These are phyloP conservation scores for Emydomyces testavorans DNA, from an alignment of 2,329 filamentous ascomycete genomes.

Conservation along the genomic window DNA sequence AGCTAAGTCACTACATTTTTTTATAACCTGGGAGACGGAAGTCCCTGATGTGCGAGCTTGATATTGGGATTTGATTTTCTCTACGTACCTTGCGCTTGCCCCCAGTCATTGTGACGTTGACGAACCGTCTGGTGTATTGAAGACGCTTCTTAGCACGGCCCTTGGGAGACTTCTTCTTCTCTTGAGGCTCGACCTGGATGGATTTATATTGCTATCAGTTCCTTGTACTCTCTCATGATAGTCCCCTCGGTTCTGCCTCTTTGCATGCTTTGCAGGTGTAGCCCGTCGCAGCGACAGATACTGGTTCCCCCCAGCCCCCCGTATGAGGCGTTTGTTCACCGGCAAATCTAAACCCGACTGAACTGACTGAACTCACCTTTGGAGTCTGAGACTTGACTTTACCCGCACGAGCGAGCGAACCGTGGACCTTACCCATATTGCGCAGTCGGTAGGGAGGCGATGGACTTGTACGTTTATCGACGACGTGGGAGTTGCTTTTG, in stretches of 20 bases:
- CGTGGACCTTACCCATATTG: slow-evolving; percentile 88
- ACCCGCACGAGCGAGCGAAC: slow-evolving; percentile 77
- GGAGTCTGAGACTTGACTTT: slow-evolving; percentile 83
- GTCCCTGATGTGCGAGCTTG: too few relatives aligned
- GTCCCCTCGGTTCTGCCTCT: not conserved
- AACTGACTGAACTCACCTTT: slow-evolving; percentile 22
- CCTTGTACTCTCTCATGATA: not conserved
- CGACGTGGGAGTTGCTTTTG: slow-evolving; percentile 5
- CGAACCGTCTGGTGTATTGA: slow-evolving; percentile 93
- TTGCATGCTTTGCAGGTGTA: too few relatives aligned
- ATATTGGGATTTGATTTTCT: not conserved
- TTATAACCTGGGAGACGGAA: too few relatives aligned
- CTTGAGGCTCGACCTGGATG: slow-evolving; percentile 67
- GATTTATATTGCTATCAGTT: not conserved
- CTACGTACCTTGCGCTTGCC: slow-evolving; percentile 88
- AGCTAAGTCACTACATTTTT: not conserved
- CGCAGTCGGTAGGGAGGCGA: slow-evolving; percentile 13
- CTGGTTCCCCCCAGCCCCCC: not conserved
- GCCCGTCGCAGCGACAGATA: not conserved
- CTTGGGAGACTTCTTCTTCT: slow-evolving; percentile 96
- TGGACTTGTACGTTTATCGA: slow-evolving; percentile 11
- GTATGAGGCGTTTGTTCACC: not conserved
- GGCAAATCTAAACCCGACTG: not conserved
- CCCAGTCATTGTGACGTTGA: slow-evolving; percentile 93
- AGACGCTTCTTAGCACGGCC: slow-evolving; percentile 95